Evolutionary conservation across 1,284 basidiomycete species (phyloP), one percentile per base, ranked within the genome.

Genomic region (Ceratobasidium sp.): DNA sequence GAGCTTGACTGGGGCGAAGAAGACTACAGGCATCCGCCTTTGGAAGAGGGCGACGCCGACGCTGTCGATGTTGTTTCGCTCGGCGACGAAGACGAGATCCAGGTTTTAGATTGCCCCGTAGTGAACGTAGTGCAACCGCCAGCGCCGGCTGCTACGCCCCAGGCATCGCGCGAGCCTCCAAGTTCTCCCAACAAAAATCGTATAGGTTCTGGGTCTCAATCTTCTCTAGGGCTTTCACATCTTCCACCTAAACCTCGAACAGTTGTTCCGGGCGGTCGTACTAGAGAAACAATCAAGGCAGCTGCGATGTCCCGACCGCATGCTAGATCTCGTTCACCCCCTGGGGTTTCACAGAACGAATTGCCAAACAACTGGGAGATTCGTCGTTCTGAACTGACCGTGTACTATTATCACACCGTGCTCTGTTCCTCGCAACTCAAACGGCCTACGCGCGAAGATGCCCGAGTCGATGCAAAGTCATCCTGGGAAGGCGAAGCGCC

Each of bases 1-100:
- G 67, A 70, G 55, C 41, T 70, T 28, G 67, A 70, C 41, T 70
- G 67, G 67, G 67, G 67, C 23, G 67, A 62, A 28, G 59, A 62
- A n/a, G 59, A 62, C 21, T 47, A 47, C 28, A 21, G 59, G n/a
- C 46, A 62, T 18, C 59, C 23, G 6, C 23, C 13, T 18, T 26
- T 35, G 32, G 58, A 44, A 14, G 58, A 61, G 11, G 59, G 21
- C 30, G 59, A 62, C 18, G 59, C 59, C 44, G 59, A 70, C 49
- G 67, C 55, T 43, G 67, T 70, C 32, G 67, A 70, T 41, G 55
- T 44, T 4, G 38, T 70, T 59, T 70, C 67, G 16, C 55, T 70
- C n/a, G 67, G 67, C 30, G 67, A 70, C 23, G 67, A 70, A 38
- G 67, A 70, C 18, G 67, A 70, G 26, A 70, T 70, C 4, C 44